Conservation (phyloP, 2,329 filamentous ascomycete genomes). For the Sclerotinia borealis region DNA sequence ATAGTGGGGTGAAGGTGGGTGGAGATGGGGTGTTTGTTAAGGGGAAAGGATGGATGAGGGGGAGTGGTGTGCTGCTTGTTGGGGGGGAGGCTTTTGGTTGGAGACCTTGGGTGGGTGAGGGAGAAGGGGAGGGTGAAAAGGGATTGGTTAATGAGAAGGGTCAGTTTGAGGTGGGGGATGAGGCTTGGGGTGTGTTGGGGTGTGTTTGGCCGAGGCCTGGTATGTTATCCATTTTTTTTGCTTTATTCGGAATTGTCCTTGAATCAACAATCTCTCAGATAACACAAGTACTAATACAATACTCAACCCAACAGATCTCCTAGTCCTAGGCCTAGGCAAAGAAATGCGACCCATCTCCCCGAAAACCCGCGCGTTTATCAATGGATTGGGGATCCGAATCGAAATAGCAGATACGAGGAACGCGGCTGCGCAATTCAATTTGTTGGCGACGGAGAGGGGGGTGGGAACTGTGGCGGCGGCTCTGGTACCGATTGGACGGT, state of each 20-base stretch:
- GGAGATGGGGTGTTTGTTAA: slow-evolving; percentile 41
- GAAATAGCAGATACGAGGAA: slow-evolving; percentile 91
- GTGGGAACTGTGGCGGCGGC: slow-evolving; percentile 80
- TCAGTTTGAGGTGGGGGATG: slow-evolving; percentile 69
- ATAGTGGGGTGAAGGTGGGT: slow-evolving; percentile 56
- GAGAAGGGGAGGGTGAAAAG: slow-evolving; percentile 34
- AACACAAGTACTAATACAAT: neutral
- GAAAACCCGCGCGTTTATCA: slow-evolving; percentile 64
- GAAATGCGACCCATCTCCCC: slow-evolving; percentile 71
- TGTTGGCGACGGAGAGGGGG: slow-evolving; percentile 90
- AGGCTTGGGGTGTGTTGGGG: slow-evolving; percentile 69
- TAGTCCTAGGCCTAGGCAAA: slow-evolving; percentile 82
- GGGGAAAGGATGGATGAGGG: slow-evolving; percentile 38
- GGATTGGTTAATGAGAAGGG: slow-evolving; percentile 66
- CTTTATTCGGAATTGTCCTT: neutral
- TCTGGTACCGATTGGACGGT: slow-evolving; percentile 78
- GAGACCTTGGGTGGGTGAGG: slow-evolving; percentile 64
- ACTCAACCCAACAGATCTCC: slow-evolving; percentile 53
- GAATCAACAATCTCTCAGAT: neutral
- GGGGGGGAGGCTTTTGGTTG: slow-evolving; percentile 84
- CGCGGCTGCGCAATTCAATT: slow-evolving; percentile 88
- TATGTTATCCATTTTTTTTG: slow-evolving; percentile 40
- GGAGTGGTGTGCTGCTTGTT: slow-evolving; percentile 70
- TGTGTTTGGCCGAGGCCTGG: slow-evolving; percentile 84
- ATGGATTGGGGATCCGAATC: slow-evolving; percentile 72